phyloP scores from a whole-genome alignment of 1,284 basidiomycete genomes.

The Trichosporon inkin region DNA sequence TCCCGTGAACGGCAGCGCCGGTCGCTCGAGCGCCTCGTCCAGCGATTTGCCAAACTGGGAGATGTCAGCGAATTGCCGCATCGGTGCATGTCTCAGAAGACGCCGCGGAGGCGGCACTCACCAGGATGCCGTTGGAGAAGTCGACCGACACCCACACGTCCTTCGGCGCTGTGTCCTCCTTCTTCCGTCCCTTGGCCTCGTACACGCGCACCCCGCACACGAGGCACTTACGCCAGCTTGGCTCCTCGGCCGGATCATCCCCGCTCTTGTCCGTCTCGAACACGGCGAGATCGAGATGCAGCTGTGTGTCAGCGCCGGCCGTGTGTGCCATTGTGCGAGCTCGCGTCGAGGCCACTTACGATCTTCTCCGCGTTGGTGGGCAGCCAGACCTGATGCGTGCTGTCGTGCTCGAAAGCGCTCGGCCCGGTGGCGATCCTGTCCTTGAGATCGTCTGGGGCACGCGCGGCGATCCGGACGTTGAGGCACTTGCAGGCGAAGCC shows the following conservation, averaged over 20 bases:
- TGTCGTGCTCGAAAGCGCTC: constrained; percentile 5
- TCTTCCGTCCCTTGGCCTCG: constrained; percentile 17
- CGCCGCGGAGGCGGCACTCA: constrained; percentile 20
- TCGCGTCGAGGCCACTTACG: constrained; percentile 17
- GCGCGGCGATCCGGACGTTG: constrained; percentile 31
- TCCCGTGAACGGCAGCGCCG: constrained; percentile 26
- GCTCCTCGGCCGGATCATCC: constrained; percentile 1
- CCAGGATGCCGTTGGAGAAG: constrained; percentile 30
- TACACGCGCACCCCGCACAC: constrained; percentile 35
- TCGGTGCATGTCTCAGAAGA: not conserved
- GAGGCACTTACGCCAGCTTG: constrained; percentile 40
- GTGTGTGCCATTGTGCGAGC: no score
- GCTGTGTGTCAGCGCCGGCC: constrained; percentile 6
- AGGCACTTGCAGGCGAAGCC: constrained; percentile 35
- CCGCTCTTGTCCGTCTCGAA: constrained; percentile 10
- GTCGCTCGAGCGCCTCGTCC: constrained; percentile 13
- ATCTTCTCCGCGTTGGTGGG: constrained; percentile 18
- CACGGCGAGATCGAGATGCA: constrained; percentile 14
- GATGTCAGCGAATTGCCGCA: not conserved
- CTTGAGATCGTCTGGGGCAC: constrained; percentile 15
- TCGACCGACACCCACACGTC: constrained; percentile 35
- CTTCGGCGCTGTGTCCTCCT: constrained; percentile 20
- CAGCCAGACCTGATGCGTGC: constrained; percentile 21
- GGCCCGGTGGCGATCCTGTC: constrained; percentile 5
- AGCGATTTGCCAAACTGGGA: constrained; percentile 31